Evolutionary conservation across 352 stramenopile genomes (phyloP), one percentile per base, ranked within the genome.

Genomic region (Elongisporangium undulatum): DNA sequence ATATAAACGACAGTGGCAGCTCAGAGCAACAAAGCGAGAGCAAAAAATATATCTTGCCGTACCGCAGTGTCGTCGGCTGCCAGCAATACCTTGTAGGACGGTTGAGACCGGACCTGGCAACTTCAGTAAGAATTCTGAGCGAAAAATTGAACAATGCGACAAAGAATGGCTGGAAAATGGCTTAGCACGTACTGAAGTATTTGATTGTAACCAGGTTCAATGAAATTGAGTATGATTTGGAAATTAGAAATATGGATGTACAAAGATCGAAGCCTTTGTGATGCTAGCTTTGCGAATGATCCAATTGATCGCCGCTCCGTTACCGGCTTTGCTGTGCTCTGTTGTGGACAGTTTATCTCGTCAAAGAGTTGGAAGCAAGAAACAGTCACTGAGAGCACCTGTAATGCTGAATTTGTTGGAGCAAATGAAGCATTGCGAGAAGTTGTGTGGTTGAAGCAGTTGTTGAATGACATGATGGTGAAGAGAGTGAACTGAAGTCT

Each of bases 141-240:
- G 16, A 57, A 16, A 20, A 55, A 0, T 45, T 45, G 34, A 45
- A 45, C 34, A 45, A 61, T 61, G 62, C 48, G 45, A 16, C 49
- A 61, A 50, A 57, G 4, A 63, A 50, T 10, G 56, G 60, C 57
- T 67, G 62, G 55, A 23, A 49, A 10, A 53, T 63, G 53, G 61
- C 55, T 52, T 24, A 52, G 15, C 34, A 58, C 54, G 17, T 59
- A 29, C 38, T 48, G 58, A 5, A 60, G 53, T 51, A 50, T 66
- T 17, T 56, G 49, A 2, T 64, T 58, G 19, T 51, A 64, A 39
- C 52, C 63, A 45, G 6, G 34, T 45, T 45, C 34, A 12, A 61
- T 63, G 62, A 52, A 49, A 16, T 54, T 63, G 52, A 57, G 9
- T 68, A 53, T 17, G 56, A 67, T 60, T 67, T 67, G 55, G 21